Percentiles rank a stretch among this genome's conserved stretches.
These are phyloP conservation scores for Globisporangium cystogenes DNA, from an alignment of 352 stramenopile genomes.

Conservation along the genomic window DNA sequence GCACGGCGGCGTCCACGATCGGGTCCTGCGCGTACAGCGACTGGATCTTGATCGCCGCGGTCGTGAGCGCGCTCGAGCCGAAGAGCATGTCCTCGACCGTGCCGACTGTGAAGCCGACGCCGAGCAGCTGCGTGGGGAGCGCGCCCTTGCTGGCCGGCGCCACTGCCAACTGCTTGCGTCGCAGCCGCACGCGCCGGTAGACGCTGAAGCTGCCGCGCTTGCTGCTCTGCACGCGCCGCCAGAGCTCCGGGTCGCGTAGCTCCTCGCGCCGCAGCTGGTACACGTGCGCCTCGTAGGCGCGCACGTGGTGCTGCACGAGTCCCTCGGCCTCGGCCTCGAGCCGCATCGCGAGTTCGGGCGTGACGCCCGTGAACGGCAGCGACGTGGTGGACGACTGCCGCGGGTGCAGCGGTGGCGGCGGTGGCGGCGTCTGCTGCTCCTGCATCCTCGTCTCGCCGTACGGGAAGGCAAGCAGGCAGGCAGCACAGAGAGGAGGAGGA, in stretches of 20 bases:
- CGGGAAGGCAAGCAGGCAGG: neutral
- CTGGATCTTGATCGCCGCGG: constrained; percentile 19
- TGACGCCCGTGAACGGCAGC: constrained; percentile 11
- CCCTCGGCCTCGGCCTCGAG: constrained; percentile 15
- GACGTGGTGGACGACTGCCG: constrained; percentile 13
- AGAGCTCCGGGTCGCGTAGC: constrained; percentile 13
- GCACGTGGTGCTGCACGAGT: constrained; percentile 18
- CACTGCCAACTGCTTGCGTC: neutral
- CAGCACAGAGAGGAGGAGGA: neutral
- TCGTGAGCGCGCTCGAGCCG: constrained; percentile 11
- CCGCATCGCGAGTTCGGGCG: constrained; percentile 8
- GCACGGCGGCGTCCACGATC: constrained; percentile 15
- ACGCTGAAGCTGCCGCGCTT: constrained; percentile 12
- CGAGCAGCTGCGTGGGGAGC: constrained; percentile 19
- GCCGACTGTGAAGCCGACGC: constrained; percentile 14
- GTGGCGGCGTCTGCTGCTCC: neutral
- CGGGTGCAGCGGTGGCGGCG: constrained; percentile 1
- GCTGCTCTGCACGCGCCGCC: constrained; percentile 14
- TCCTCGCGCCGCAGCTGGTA: constrained; percentile 12
- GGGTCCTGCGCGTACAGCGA: constrained; percentile 16
- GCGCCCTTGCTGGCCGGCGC: neutral
- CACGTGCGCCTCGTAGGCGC: constrained; percentile 16
- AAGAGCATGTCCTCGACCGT: constrained; percentile 23
- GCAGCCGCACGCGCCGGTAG: constrained; percentile 11
- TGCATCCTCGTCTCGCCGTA: neutral